Evolutionary conservation across 129 eudicot genomes (phyloP).

Genomic region (Dittrichia graveolens): DNA sequence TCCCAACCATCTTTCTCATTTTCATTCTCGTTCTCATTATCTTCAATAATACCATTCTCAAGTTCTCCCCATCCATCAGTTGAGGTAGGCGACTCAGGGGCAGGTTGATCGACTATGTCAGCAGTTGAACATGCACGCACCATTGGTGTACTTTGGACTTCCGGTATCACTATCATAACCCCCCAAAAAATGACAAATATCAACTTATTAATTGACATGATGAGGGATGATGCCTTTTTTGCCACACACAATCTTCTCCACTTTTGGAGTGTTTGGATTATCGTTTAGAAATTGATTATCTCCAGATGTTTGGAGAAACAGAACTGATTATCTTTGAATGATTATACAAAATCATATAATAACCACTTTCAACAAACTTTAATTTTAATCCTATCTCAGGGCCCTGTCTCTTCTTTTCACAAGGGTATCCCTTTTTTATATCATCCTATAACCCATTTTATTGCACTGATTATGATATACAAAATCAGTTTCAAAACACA

Average conservation of each 20-base stretch:
- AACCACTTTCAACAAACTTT: no score
- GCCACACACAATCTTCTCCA: constrained; percentile 10
- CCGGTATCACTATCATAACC: constrained; percentile 24
- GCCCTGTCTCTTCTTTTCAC: no score
- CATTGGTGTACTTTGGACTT: constrained; percentile 39
- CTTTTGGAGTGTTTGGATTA: no score
- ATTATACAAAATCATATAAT: no score
- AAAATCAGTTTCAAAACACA: no score
- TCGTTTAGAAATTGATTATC: not conserved
- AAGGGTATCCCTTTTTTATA: no score
- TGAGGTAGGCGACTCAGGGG: constrained; percentile 69
- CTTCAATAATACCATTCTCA: constrained; percentile 64
- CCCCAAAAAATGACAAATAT: constrained; percentile 3
- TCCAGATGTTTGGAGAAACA: no score
- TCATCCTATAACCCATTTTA: no score
- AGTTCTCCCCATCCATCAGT: constrained; percentile 91
- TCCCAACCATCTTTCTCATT: constrained; percentile 90
- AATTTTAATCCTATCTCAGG: no score
- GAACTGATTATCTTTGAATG: no score
- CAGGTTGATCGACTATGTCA: constrained; percentile 53
- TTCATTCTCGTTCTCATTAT: constrained; percentile 54
- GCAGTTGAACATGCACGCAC: constrained; percentile 52
- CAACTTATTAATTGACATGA: constrained; percentile 15
- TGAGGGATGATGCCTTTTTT: not conserved
- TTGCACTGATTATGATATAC: no score